Evolutionary conservation across 108 stramenopile species (phyloP).

Genomic region (Nitzschia inconspicua): DNA sequence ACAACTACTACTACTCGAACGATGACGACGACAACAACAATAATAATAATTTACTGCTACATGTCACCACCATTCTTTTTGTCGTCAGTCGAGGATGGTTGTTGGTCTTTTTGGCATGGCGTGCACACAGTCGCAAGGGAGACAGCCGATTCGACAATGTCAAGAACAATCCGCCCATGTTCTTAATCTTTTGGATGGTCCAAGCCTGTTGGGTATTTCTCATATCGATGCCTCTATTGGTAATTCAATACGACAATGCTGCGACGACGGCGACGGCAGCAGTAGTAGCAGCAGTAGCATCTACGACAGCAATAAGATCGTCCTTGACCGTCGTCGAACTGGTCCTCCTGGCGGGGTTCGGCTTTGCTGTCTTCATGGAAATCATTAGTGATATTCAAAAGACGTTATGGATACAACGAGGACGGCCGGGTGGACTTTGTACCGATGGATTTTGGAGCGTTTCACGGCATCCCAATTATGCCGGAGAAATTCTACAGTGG

Average conservation of each 20-base stretch:
- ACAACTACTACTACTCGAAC: slow-evolving; percentile 1
- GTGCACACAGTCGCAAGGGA: slow-evolving; percentile 66
- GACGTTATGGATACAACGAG: slow-evolving; percentile 47
- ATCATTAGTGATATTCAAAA: slow-evolving; percentile 64
- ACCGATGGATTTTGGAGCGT: slow-evolving; percentile 47
- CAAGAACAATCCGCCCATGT: slow-evolving; percentile 32
- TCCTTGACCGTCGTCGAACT: slow-evolving; percentile 31
- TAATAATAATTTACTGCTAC: slow-evolving; percentile 31
- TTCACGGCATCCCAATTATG: slow-evolving; percentile 72
- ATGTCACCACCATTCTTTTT: slow-evolving; percentile 51
- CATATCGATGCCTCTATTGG: slow-evolving; percentile 53
- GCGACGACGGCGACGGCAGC: not conserved
- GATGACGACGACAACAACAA: slow-evolving; percentile 1
- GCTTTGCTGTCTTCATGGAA: slow-evolving; percentile 40
- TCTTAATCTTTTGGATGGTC: slow-evolving; percentile 63
- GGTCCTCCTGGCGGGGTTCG: slow-evolving; percentile 29
- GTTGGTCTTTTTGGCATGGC: slow-evolving; percentile 56
- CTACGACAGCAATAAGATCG: too few species aligned
- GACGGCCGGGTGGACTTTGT: slow-evolving; percentile 57
- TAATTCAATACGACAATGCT: slow-evolving; percentile 8
- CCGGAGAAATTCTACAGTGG: slow-evolving; percentile 74
- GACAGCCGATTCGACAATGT: slow-evolving; percentile 67
- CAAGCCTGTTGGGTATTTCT: slow-evolving; percentile 64
- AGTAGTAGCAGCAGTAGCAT: not conserved
- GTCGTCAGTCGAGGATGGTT: slow-evolving; percentile 53